These are phyloP conservation scores for Beauveria sp. DNA, from an alignment of 2,329 filamentous ascomycete genomes.

Conservation along the genomic window DNA sequence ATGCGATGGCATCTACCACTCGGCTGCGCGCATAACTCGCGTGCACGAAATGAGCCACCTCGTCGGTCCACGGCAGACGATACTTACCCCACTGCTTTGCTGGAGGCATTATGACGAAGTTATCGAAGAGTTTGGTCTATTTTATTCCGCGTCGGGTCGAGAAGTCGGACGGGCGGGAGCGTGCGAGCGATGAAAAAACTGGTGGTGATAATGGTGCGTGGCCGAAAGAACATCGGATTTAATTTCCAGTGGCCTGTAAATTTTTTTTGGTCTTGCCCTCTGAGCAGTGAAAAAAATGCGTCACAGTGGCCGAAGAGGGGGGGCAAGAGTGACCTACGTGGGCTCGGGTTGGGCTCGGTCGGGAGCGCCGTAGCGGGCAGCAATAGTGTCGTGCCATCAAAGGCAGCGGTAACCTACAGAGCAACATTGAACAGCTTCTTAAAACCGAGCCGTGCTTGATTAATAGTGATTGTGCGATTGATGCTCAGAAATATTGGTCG, in stretches of 20 bases:
- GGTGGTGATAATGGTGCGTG: not conserved
- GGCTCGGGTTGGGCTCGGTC: not conserved
- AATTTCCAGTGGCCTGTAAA: not conserved
- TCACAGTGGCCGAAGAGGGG: not conserved
- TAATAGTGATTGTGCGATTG: too few species aligned
- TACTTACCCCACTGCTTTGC: constrained; percentile 36
- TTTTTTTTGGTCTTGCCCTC: not conserved
- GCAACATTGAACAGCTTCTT: too few species aligned
- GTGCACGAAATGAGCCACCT: not conserved
- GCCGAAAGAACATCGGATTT: not conserved
- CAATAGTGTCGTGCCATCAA: not conserved
- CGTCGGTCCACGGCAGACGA: constrained; percentile 1
- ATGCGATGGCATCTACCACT: not conserved
- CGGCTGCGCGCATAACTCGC: not conserved
- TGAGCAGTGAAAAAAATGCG: not conserved
- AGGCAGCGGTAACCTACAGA: too few species aligned
- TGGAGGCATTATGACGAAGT: constrained; percentile 32
- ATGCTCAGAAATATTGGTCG: too few species aligned
- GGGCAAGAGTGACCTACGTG: constrained; percentile 4
- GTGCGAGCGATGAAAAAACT: not conserved
- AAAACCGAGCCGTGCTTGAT: too few species aligned
- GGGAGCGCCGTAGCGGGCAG: not conserved
- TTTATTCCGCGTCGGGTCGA: not conserved
- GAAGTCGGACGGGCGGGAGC: not conserved
- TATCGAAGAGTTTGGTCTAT: not conserved